phyloP scores from a whole-genome alignment of 2,329 filamentous ascomycete species.

The Ascochyta pisi region DNA sequence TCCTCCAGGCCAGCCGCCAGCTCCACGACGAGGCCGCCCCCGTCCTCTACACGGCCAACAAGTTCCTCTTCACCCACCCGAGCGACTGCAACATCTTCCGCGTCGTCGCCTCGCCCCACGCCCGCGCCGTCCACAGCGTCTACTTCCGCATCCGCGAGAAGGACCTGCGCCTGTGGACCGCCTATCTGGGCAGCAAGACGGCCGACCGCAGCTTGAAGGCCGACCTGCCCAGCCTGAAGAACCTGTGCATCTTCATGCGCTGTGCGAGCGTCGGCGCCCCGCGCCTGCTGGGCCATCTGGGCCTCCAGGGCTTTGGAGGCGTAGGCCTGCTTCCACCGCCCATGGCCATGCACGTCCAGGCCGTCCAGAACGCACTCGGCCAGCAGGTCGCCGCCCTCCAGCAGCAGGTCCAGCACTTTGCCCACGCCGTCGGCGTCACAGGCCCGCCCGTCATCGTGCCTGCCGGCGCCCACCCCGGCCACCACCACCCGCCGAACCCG shows the following conservation, averaged over 20 bases:
- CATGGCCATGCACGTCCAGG: conserved; percentile 33
- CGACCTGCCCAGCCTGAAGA: conserved; percentile 47
- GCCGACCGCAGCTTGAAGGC: conserved; percentile 38
- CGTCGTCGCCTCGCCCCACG: conserved; percentile 39
- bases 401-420: conserved; percentile 34
- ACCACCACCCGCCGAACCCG: not conserved
- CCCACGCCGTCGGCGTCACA: conserved; percentile 13
- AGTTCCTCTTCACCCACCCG: conserved; percentile 49
- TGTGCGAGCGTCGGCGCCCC: conserved; percentile 33
- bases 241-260: conserved; percentile 45
- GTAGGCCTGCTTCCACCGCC: conserved; percentile 20
- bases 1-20: conserved; percentile 39
- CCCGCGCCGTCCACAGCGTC: conserved; percentile 37
- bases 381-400: conserved; percentile 38
- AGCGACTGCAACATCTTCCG: conserved; percentile 51
- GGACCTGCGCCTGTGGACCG: conserved; percentile 47
- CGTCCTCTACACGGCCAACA: conserved; percentile 46
- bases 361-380: conserved; percentile 32
- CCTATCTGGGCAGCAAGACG: conserved; percentile 43
- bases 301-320: conserved; percentile 10
- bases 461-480: not conserved
- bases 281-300: conserved; percentile 15
- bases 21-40: conserved; percentile 44
- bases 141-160: conserved; percentile 48
- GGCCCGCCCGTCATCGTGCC: conserved; percentile 1